Conservation (phyloP, 176 grass and related monocot species). For the bread wheat (Triticum aestivum) region DNA sequence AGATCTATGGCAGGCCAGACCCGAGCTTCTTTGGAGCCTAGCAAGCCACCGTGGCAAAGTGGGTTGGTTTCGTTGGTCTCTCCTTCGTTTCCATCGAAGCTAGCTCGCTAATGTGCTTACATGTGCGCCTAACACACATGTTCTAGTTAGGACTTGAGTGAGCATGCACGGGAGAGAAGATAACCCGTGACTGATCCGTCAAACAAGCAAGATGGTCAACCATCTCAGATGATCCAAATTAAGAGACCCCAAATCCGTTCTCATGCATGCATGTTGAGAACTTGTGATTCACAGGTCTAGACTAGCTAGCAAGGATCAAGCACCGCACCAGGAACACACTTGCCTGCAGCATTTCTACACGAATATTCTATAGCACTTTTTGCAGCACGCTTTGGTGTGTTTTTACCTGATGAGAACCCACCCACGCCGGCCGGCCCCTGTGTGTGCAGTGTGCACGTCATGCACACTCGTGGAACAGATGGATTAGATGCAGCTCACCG, state of each 20-base stretch:
- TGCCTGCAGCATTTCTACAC: background rate
- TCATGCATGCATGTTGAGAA: background rate
- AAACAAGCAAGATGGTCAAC: slow-evolving; percentile 27
- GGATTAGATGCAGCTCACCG: background rate
- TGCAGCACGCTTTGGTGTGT: background rate
- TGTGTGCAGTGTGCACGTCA: background rate
- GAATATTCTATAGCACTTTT: background rate
- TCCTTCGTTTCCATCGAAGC: background rate
- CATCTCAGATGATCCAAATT: background rate
- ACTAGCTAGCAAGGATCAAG: background rate
- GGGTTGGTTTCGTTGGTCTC: background rate
- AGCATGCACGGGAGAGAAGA: background rate
- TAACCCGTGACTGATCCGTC: background rate
- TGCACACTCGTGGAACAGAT: background rate
- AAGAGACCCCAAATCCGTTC: background rate
- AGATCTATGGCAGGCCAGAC: background rate
- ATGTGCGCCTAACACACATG: slow-evolving; percentile 30
- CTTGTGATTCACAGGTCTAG: background rate
- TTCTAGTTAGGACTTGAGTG: background rate
- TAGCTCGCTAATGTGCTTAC: background rate
- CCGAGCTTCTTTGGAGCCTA: background rate
- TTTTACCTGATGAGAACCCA: background rate
- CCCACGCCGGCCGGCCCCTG: background rate
- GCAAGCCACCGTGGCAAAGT: background rate
- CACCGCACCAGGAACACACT: background rate